Conservation (phyloP, 768 basidiomycete species). For the Kwoniella sp. region DNA sequence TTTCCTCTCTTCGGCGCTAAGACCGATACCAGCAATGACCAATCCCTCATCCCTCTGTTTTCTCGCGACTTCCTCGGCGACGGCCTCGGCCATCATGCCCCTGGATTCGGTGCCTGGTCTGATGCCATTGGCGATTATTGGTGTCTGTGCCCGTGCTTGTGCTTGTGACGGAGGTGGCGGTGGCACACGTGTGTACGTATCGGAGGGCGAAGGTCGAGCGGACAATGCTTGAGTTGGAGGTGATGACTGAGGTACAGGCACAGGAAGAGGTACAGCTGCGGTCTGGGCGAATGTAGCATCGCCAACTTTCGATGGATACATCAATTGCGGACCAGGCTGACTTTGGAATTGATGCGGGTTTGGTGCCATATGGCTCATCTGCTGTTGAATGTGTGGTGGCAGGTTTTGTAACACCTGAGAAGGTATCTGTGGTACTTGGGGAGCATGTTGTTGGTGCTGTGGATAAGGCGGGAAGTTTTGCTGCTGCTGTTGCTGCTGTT, state of each 20-base stretch:
- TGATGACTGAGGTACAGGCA: neutral
- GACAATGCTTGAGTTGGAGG: neutral
- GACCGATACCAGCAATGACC: slow-evolving; percentile 1
- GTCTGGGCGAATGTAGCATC: slow-evolving; percentile 24
- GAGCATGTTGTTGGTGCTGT: neutral
- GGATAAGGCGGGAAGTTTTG: neutral
- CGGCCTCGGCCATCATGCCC: slow-evolving; percentile 13
- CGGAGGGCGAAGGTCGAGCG: neutral
- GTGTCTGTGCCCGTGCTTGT: neutral
- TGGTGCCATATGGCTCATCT: neutral
- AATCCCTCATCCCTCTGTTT: slow-evolving; percentile 13
- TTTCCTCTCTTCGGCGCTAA: slow-evolving; percentile 20
- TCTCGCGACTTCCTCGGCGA: slow-evolving; percentile 14
- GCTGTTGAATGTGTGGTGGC: neutral
- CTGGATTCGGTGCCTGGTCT: slow-evolving; percentile 1
- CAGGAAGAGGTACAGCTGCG: slow-evolving; percentile 1
- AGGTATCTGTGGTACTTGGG: neutral
- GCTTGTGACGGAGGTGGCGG: neutral
- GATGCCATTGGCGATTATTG: slow-evolving; percentile 5
- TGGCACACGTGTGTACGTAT: neutral
- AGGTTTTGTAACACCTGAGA: neutral
- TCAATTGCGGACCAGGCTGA: slow-evolving; percentile 3
- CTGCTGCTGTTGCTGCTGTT: neutral
- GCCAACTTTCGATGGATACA: slow-evolving; percentile 14
- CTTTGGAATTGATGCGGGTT: slow-evolving; percentile 9